Evolutionary conservation across 2,329 filamentous ascomycete genomes (phyloP), one percentile per base, ranked within the genome.

Genomic region (Ambrosiella xylebori): DNA sequence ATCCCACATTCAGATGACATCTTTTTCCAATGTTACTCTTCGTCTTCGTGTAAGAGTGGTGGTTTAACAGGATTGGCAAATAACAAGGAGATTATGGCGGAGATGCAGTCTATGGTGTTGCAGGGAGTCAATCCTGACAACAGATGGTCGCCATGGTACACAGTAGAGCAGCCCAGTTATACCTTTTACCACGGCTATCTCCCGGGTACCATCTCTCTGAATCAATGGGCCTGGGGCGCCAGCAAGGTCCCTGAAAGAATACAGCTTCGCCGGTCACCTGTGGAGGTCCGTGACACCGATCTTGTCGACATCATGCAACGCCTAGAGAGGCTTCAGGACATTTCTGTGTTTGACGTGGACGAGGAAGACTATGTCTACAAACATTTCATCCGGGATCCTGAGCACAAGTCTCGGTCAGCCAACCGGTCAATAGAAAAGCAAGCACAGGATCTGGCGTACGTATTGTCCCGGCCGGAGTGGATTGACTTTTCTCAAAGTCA

Each of bases 141-240:
- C 65, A 69, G 13, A 71, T 77, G 50, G 65, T 67, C 2, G 67
- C 83, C 82, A 1, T 88, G 82, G 85, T 78, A 84, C 61, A 83
- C 84, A 1, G 72, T 88, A 35, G 85, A 89, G 65, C 84, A 88
- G 64, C 85, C 85, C 3, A 86, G 82, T 66, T 81, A 82, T 68
- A 75, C 80, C 0, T 86, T 85, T 66, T 78, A 76, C 62, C 84
- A 80, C 67, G 85, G 85, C 11, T 71, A 73, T 54, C 74, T 78
- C 19, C 80, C 84, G 0, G 85, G 85, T 5, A 88, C 85, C 1
- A 78, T 85, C 56, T 87, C 84, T 0, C 70, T 89, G 55, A 87
- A 85, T 63, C 78, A 82, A 62, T 88, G 83, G 78, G 77, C 79
- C 11, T 75, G 77, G 58, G 73, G 78, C 62, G 78, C 76, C 15